These are phyloP conservation scores for Asterella californica DNA, from an alignment of 225 moss, liverwort and hornwort genomes.

Conservation along the genomic window DNA sequence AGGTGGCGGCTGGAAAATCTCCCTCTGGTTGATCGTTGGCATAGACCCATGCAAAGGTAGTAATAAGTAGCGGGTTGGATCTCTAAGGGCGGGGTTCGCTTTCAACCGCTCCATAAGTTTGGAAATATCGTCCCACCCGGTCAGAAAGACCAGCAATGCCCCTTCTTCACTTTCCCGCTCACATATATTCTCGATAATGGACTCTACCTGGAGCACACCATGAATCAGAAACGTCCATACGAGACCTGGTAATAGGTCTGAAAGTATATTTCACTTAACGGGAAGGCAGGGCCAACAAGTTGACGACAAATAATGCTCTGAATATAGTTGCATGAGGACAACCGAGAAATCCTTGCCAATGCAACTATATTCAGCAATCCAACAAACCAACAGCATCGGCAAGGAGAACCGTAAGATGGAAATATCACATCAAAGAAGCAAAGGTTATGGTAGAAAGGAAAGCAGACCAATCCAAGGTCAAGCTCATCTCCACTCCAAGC, in stretches of 20 bases:
- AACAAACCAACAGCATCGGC: not conserved
- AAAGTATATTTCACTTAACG: not conserved
- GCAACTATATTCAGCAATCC: not conserved
- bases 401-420: not conserved
- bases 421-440: not conserved
- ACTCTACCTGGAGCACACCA: constrained; percentile 63
- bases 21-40: constrained; percentile 96
- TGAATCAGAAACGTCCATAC: not conserved
- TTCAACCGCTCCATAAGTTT: constrained; percentile 86
- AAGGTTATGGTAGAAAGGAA: not conserved
- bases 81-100: constrained; percentile 66
- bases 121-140: constrained; percentile 99
- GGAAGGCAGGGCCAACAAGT: too few species aligned
- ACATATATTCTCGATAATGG: constrained; percentile 82
- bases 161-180: constrained; percentile 74
- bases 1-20: constrained; percentile 92
- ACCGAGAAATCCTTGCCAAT: not conserved
- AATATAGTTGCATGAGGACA: not conserved
- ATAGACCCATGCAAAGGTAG: constrained; percentile 97
- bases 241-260: too few species aligned
- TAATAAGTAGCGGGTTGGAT: constrained; percentile 61
- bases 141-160: constrained; percentile 87
- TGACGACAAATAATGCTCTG: not conserved
- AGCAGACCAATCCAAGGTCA: constrained; percentile 74
- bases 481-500: constrained; percentile 86